These are phyloP conservation scores for Gamsiella multidivaricata DNA, from an alignment of 192 early-diverging fungal species.

Conservation along the genomic window DNA sequence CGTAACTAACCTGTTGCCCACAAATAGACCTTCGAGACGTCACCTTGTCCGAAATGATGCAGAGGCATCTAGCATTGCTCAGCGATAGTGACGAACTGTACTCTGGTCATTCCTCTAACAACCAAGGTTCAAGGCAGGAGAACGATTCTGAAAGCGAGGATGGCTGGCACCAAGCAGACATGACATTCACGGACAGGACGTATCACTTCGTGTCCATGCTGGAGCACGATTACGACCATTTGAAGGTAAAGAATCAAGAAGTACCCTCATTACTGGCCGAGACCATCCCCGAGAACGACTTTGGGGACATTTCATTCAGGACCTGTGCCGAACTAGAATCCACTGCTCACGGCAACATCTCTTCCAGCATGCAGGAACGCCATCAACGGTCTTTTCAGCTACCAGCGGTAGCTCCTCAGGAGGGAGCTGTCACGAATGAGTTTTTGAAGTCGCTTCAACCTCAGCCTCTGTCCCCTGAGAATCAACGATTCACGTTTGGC, in stretches of 20 bases:
- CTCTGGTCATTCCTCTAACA: not conserved
- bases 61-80: slow-evolving; percentile 13
- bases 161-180: slow-evolving; percentile 4
- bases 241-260: not conserved
- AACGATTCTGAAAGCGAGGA: not conserved
- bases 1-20: not conserved
- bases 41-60: slow-evolving; percentile 46
- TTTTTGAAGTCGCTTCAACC: slow-evolving; percentile 21
- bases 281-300: slow-evolving; percentile 18
- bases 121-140: not conserved
- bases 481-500: not conserved
- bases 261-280: slow-evolving; percentile 22
- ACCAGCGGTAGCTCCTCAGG: not conserved
- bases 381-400: not conserved
- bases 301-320: slow-evolving; percentile 29
- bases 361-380: not conserved
- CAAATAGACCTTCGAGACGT: slow-evolving; percentile 32
- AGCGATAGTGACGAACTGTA: slow-evolving; percentile 19
- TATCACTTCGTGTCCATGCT: slow-evolving; percentile 27
- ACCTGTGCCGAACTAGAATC: not conserved
- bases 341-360: not conserved
- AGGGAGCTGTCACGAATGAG: slow-evolving; percentile 23
- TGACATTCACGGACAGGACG: slow-evolving; percentile 20
- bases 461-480: slow-evolving; percentile 8
- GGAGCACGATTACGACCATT: slow-evolving; percentile 18